Base-by-base conservation (phyloP, 441 rosid species). In the Adansonia grandidieri region DNA sequence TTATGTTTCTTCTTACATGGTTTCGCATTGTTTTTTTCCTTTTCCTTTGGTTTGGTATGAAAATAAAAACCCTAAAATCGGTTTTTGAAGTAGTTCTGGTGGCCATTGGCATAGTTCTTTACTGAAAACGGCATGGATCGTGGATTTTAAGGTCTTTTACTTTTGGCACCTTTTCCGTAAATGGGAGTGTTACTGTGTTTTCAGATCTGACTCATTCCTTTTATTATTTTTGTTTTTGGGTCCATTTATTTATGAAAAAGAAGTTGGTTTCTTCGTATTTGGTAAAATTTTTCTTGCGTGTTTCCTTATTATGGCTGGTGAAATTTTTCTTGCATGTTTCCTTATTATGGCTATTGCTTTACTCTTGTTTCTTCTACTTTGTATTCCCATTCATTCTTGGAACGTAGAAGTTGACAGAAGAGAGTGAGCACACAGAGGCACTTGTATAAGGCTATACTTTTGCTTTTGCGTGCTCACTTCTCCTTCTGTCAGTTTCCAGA, bases 401-500 rank as follows among this genome's bases (percentile, higher is more conserved):
- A 76, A 77, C 75, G 75, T 56, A 53, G 92, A 92, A 91, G 83
- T 88, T 96, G 98, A 96, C 99, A 96, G 99, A 93, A 96, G 99
- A 96, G 99, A 92, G 97, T 89, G 99, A 92, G 98, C 98, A 96
- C 98, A 85, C 93, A 91, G 87, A 86, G 92, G 94, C 88, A 83
- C 71, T 86, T 86, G 89, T 89, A 93, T 89, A 80, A 75, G 40
- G 68, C 73, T 87, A 87, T 91, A 85, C 90, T 80, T 68, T 78
- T 92, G 91, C 95, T 87, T 89, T 89, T 93, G 94, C 82, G 99
- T 96, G 99, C 99, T 92, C 94, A 92, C 86, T 81, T 83, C 93
- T 91, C 97, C 86, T 85, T 80, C 87, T 89, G 99, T 92, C 98
- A 90, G 77, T 79, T 88, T 88, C 90, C 82, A 80, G 78, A 51